These are phyloP conservation scores for Lolium multiflorum DNA, from an alignment of 176 grass and related monocot genomes.

Conservation along the genomic window DNA sequence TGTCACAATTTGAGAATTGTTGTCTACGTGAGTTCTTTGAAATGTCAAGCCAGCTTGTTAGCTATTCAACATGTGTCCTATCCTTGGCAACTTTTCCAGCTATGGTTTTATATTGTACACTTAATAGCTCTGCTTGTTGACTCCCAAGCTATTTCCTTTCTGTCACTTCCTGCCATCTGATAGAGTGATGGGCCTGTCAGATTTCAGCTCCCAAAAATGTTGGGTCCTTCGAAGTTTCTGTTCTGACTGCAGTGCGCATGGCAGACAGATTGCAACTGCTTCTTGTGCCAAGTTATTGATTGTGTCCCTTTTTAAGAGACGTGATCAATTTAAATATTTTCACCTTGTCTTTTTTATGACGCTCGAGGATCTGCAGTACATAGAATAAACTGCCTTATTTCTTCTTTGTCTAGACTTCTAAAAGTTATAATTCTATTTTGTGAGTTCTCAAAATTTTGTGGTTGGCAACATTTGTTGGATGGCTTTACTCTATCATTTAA, in stretches of 20 bases:
- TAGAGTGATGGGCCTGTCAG: background rate
- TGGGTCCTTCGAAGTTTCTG: conserved; percentile 7
- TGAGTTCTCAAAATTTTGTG: background rate
- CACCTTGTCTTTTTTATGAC: background rate
- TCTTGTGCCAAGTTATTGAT: background rate
- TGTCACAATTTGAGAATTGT: background rate
- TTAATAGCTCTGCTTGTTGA: background rate
- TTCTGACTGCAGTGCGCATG: background rate
- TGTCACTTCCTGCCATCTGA: background rate
- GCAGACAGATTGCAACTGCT: background rate
- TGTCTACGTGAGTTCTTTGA: conserved; percentile 17
- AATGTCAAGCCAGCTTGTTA: background rate
- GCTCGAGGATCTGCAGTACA: background rate
- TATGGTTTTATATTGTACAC: background rate
- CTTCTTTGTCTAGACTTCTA: conserved; percentile 1
- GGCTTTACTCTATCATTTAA: background rate
- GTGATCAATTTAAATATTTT: background rate
- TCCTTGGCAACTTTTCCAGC: background rate
- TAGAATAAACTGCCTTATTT: background rate
- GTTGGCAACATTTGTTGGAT: background rate
- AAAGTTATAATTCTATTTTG: background rate
- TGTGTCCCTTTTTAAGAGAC: background rate
- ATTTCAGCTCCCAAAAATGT: conserved; percentile 5
- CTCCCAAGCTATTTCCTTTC: background rate
- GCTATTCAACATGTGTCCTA: background rate